Evolutionary conservation across 805 yeast genomes (phyloP).

Genomic region (Suhomyces sp.): DNA sequence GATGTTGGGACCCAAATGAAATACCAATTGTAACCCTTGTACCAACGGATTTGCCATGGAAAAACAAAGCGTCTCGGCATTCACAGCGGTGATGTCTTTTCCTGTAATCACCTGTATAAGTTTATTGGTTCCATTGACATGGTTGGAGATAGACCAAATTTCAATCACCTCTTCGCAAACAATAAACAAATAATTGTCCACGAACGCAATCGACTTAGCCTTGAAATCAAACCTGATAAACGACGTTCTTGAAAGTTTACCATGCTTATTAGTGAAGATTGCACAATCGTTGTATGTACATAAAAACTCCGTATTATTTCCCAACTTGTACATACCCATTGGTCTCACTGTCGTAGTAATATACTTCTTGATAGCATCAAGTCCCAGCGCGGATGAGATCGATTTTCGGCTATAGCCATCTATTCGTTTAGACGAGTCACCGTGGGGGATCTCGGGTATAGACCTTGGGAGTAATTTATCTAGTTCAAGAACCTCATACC

Average conservation of each 20-base stretch:
- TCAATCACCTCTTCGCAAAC: conserved; percentile 70
- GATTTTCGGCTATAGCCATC: conserved; percentile 32
- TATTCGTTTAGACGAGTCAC: conserved; percentile 20
- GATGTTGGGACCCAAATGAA: conserved; percentile 29
- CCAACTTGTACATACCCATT: conserved; percentile 62
- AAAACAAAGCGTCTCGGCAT: conserved; percentile 22
- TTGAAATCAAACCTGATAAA: conserved; percentile 44
- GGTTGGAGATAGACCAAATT: conserved; percentile 57
- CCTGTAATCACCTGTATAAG: conserved; percentile 72
- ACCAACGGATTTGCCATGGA: conserved; percentile 65
- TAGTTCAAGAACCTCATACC: conserved; percentile 63
- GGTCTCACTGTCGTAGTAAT: conserved; percentile 49
- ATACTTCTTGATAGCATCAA: conserved; percentile 41
- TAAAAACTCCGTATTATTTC: conserved; percentile 49
- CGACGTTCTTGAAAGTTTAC: conserved; percentile 48
- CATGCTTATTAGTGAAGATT: conserved; percentile 59
- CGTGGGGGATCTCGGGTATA: conserved; percentile 49
- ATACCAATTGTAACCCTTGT: conserved; percentile 60
- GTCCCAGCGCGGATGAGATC: conserved; percentile 12
- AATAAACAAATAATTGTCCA: conserved; percentile 36
- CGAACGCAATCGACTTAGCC: conserved; percentile 36
- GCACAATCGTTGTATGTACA: conserved; percentile 73
- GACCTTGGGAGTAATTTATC: conserved; percentile 57
- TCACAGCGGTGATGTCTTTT: conserved; percentile 50
- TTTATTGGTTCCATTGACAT: conserved; percentile 42